Percentiles rank a stretch among this genome's conserved stretches.
These are phyloP conservation scores for Aspergillus intermedius DNA, from an alignment of 2,329 filamentous ascomycete species.

Conservation along the genomic window DNA sequence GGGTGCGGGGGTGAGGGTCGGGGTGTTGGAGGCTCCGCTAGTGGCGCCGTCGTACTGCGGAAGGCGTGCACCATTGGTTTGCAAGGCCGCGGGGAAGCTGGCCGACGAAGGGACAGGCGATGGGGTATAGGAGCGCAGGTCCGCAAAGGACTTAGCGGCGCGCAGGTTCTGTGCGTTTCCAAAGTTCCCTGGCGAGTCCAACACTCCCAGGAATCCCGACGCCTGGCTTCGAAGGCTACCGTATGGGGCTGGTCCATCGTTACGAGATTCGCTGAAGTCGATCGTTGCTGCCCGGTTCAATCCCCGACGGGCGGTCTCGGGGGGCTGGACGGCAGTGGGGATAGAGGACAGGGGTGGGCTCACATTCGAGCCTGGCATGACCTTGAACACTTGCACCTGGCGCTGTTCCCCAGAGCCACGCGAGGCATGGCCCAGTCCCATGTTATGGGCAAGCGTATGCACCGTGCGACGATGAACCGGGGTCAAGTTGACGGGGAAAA, in stretches of 20 bases:
- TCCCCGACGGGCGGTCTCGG: constrained; percentile 73
- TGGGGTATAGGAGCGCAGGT: constrained; percentile 88
- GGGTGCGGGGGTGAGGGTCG: constrained; percentile 58
- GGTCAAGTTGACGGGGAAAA: constrained; percentile 74
- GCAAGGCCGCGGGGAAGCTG: constrained; percentile 69
- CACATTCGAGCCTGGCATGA: constrained; percentile 46
- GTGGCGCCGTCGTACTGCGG: constrained; percentile 51
- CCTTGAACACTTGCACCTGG: constrained; percentile 78
- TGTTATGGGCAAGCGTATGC: constrained; percentile 90
- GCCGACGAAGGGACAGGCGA: constrained; percentile 86
- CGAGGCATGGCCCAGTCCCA: constrained; percentile 85
- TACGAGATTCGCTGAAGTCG: constrained; percentile 80
- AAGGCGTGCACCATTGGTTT: constrained; percentile 57
- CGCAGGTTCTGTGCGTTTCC: constrained; percentile 73
- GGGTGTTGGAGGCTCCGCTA: constrained; percentile 57
- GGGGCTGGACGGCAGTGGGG: constrained; percentile 58
- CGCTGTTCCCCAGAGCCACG: constrained; percentile 81
- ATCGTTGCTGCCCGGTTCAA: constrained; percentile 94
- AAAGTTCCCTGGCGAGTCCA: constrained; percentile 65
- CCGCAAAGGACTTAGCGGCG: constrained; percentile 92
- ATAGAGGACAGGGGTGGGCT: constrained; percentile 58
- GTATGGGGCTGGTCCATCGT: constrained; percentile 65
- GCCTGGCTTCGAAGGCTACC: constrained; percentile 69
- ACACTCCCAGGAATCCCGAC: constrained; percentile 72
- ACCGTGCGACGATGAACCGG: constrained; percentile 83